Base-by-base conservation (phyloP, 208 protist genomes). In the Acanthamoeba lugdunensis region DNA sequence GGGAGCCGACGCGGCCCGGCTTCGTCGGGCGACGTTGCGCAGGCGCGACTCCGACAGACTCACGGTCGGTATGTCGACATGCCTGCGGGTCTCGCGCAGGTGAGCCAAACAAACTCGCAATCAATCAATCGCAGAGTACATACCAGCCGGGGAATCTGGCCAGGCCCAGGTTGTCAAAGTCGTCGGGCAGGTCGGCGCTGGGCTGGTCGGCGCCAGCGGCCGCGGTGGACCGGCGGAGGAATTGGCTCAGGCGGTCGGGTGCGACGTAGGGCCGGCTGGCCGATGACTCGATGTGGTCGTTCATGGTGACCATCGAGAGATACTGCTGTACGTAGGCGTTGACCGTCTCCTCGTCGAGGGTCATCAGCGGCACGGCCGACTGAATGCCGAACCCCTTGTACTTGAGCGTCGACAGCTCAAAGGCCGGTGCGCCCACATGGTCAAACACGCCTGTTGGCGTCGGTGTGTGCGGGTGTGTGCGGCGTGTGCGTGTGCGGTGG, bases 291-390 rank as follows among this genome's bases (percentile, higher is more conserved):
- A 41, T 8, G 50, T 87, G 79, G 52, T 87, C 79, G n/a, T 87
- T 87, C 41, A 54, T 84, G 79, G 16, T 14, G 79, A 41, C 16
- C 14, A 63, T 61, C 9, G 41, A 56, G 63, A 87, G 50, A n/a
- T 87, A 87, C 79, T 87, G 0, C 23, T 87, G 41, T 0, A 87
- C 79, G 79, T 87, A 87, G 79, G 79, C 79, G 52, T 63, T 37
- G 25, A 87, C 79, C 9, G 79, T 87, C 0, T 54, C 79, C 3
- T 87, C 79, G 48, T 87, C 79, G 25, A 87, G 50, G n/a, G 79
- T 87, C 79, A 87, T 87, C 9, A 48, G 79, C 2, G 79, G 79
- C 48, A 87, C 79, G 11, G 50, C 28, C 52, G 18, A 37, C 33
- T 87, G 79, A 2, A 87, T 61, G 23, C 4, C 2, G 50, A 63